phyloP scores from a whole-genome alignment of 2,329 filamentous ascomycete genomes.

The Neonectria hederae region DNA sequence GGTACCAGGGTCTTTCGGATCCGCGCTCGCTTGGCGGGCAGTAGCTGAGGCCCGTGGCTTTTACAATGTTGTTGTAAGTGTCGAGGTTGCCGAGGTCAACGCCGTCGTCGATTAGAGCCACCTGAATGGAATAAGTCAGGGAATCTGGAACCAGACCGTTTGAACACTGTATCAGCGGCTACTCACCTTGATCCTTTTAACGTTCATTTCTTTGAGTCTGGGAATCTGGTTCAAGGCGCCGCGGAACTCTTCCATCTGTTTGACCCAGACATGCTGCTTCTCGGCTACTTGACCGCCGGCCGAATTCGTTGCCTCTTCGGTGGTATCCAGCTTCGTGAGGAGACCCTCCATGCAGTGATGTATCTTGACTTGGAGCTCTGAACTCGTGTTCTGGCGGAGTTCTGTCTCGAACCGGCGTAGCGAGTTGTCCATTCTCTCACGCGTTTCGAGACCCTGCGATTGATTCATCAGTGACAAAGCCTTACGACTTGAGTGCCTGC shows the following conservation, averaged over 20 bases:
- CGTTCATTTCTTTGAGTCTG: neutral
- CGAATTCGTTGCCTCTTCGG: neutral
- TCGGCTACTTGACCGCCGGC: neutral
- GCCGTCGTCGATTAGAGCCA: constrained; percentile 53
- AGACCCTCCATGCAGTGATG: neutral
- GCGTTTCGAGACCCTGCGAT: neutral
- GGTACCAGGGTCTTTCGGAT: neutral
- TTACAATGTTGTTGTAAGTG: constrained; percentile 35
- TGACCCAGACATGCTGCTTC: neutral
- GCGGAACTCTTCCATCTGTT: neutral
- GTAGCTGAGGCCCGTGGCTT: constrained; percentile 42
- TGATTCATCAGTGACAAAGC: too few relatives aligned
- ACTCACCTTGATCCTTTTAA: neutral
- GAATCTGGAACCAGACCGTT: too few relatives aligned
- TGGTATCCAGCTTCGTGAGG: neutral
- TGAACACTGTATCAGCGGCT: too few relatives aligned
- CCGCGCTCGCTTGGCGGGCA: constrained; percentile 39
- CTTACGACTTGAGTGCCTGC: too few relatives aligned
- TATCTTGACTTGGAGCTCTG: neutral
- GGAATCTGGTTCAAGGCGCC: neutral
- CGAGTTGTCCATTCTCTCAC: neutral
- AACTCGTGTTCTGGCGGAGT: neutral
- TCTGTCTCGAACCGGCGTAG: neutral
- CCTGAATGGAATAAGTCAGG: constrained; percentile 1
- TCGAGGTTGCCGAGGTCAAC: constrained; percentile 45